Conservation (phyloP, 2,329 filamentous ascomycete species). For the Fusarium anthophilum region DNA sequence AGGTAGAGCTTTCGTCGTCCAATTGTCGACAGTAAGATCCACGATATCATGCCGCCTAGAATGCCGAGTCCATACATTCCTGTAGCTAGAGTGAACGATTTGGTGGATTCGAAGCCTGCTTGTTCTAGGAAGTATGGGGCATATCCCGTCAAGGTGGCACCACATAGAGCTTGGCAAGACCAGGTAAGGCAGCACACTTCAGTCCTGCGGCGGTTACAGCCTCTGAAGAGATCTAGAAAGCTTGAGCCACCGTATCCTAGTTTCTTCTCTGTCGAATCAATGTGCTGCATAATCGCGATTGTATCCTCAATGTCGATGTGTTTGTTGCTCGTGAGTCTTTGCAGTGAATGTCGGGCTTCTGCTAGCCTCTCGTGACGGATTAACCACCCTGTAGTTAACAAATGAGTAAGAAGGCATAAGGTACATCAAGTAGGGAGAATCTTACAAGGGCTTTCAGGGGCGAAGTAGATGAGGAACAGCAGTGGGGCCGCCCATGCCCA, state of each 20-base stretch:
- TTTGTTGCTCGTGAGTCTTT: constrained; percentile 37
- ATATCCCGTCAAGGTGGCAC: constrained; percentile 11
- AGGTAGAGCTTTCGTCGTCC: constrained; percentile 53
- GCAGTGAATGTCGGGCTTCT: constrained; percentile 44
- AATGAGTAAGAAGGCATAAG: neutral
- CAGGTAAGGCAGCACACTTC: constrained; percentile 36
- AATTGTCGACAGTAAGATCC: constrained; percentile 48
- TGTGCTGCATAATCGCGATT: constrained; percentile 50
- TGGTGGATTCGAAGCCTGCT: constrained; percentile 48
- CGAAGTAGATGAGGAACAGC: constrained; percentile 46
- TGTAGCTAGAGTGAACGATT: constrained; percentile 51
- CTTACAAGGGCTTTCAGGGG: constrained; percentile 48
- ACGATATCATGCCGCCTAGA: constrained; percentile 50
- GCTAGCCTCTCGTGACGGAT: constrained; percentile 45
- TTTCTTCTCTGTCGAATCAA: constrained; percentile 52
- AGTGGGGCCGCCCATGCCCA: constrained; percentile 51
- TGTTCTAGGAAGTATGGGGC: constrained; percentile 53
- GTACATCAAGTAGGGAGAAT: fast-evolving
- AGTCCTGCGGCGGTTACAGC: constrained; percentile 35
- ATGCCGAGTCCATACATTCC: constrained; percentile 52
- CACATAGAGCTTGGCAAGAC: constrained; percentile 33
- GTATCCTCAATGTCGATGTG: constrained; percentile 54
- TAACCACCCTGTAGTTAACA: constrained; percentile 42
- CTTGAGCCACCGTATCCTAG: constrained; percentile 44
- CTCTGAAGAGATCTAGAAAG: constrained; percentile 8